A percentile compares a stretch with the other conserved stretches of the same genome.
These are phyloP conservation scores for Globisporangium splendens DNA, from an alignment of 352 stramenopile species.

Conservation along the genomic window DNA sequence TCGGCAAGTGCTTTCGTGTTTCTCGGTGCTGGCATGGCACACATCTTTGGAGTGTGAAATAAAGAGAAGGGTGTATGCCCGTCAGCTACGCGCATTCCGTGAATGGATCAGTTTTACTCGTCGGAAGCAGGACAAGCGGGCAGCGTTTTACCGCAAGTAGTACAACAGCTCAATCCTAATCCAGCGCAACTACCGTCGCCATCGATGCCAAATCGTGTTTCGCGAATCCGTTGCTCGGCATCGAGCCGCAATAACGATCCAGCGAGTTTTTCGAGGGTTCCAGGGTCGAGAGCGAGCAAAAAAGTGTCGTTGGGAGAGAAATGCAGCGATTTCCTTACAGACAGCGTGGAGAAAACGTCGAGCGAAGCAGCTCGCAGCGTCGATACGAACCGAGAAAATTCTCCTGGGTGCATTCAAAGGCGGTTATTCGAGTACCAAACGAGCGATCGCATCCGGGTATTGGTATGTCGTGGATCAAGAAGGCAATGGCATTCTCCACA, in stretches of 20 bases:
- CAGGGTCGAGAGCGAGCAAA: slow-evolving; percentile 30
- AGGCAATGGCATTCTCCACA: slow-evolving; percentile 70
- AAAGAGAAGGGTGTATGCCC: slow-evolving; percentile 27
- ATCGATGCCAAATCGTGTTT: slow-evolving; percentile 53
- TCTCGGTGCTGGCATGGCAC: slow-evolving; percentile 25
- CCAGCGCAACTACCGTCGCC: slow-evolving; percentile 61
- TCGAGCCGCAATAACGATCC: slow-evolving; percentile 51
- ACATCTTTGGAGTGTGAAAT: slow-evolving; percentile 22
- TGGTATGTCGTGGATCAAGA: slow-evolving; percentile 51
- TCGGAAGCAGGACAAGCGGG: slow-evolving; percentile 35
- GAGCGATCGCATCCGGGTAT: slow-evolving; percentile 43
- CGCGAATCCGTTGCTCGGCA: slow-evolving; percentile 23
- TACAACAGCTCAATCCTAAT: slow-evolving; percentile 52
- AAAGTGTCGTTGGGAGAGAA: slow-evolving; percentile 34
- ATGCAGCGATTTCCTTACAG: slow-evolving; percentile 45
- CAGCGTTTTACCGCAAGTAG: slow-evolving; percentile 23
- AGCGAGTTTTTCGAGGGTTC: slow-evolving; percentile 53
- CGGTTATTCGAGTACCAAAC: slow-evolving; percentile 68
- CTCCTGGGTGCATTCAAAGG: slow-evolving; percentile 68
- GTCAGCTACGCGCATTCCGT: slow-evolving; percentile 14
- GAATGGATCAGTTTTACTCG: slow-evolving; percentile 21
- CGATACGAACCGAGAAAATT: slow-evolving; percentile 47
- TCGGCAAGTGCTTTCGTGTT: slow-evolving; percentile 22
- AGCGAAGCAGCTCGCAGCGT: slow-evolving; percentile 31
- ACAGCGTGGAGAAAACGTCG: slow-evolving; percentile 47